These are phyloP conservation scores for Penicillium manginii DNA, from an alignment of 495 filamentous ascomycete genomes.

Conservation along the genomic window DNA sequence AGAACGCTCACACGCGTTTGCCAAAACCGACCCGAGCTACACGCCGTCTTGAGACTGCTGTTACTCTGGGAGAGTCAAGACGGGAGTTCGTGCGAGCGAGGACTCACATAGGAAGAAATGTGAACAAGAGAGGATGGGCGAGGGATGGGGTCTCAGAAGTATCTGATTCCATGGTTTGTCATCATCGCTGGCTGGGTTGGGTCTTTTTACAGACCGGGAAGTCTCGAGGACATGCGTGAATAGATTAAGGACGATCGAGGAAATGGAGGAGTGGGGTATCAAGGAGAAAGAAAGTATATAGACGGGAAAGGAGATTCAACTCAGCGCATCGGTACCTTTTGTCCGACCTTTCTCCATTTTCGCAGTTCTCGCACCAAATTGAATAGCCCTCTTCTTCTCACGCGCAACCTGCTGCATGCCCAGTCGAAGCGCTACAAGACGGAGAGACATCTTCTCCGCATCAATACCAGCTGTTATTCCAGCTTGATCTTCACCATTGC, in stretches of 20 bases:
- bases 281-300: conserved; percentile 1
- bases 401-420: conserved; percentile 69
- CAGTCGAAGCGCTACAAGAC: conserved; percentile 75
- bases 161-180: conserved; percentile 55
- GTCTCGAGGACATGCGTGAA: neutral
- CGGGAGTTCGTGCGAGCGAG: neutral
- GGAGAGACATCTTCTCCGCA: conserved; percentile 77
- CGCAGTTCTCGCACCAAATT: conserved; percentile 84
- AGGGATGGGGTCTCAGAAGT: conserved; percentile 48
- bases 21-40: conserved; percentile 15
- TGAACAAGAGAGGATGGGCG: conserved; percentile 12
- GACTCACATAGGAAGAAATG: conserved; percentile 14
- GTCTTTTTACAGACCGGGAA: neutral
- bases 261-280: conserved; percentile 2
- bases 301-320: conserved; percentile 25
- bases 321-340: conserved; percentile 66
- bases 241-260: neutral
- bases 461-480: conserved; percentile 52
- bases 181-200: conserved; percentile 41
- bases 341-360: conserved; percentile 78
- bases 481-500: conserved; percentile 1
- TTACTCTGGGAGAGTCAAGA: conserved; percentile 23
- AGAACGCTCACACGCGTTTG: conserved; percentile 2
- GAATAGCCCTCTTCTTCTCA: conserved; percentile 93
- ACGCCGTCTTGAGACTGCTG: conserved; percentile 33